phyloP scores from a whole-genome alignment of 75 land plant genomes.

The Picea glauca region DNA sequence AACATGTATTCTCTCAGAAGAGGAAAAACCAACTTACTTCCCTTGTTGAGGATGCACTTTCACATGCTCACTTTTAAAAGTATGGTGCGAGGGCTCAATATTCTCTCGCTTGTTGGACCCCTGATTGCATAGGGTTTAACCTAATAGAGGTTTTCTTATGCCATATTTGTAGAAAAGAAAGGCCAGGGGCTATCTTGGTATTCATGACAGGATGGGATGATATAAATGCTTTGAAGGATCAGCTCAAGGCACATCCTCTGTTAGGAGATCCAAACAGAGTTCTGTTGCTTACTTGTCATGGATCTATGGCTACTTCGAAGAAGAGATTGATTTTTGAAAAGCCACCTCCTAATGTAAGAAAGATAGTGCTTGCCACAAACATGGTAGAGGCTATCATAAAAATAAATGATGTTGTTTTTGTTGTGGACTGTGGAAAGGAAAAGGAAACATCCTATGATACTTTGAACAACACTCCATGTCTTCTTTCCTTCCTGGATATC shows the following conservation, averaged over 20 bases:
- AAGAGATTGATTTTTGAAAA: constrained; percentile 19
- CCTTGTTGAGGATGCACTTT: constrained; percentile 63
- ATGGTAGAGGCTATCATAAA: no score
- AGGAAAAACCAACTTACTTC: constrained; percentile 63
- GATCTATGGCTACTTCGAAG: constrained; percentile 88
- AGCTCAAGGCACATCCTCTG: constrained; percentile 69
- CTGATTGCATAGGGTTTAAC: constrained; percentile 67
- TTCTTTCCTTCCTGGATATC: no score
- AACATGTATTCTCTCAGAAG: constrained; percentile 41
- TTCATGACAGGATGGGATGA: constrained; percentile 99
- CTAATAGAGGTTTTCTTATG: constrained; percentile 67
- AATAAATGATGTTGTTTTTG: no score
- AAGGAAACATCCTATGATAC: no score
- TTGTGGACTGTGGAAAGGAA: no score
- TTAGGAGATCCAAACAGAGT: constrained; percentile 74
- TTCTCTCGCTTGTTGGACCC: constrained; percentile 63
- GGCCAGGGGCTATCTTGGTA: constrained; percentile 84
- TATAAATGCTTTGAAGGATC: constrained; percentile 72
- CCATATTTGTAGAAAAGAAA: constrained; percentile 65
- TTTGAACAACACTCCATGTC: no score
- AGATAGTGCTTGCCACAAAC: no score
- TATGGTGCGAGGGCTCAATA: constrained; percentile 44
- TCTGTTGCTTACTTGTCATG: constrained; percentile 86
- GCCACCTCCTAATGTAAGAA: no score
- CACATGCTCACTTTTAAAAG: constrained; percentile 44